Evolutionary conservation across 192 early-diverging fungal genomes (phyloP).

Genomic region (Coemansia sp.): DNA sequence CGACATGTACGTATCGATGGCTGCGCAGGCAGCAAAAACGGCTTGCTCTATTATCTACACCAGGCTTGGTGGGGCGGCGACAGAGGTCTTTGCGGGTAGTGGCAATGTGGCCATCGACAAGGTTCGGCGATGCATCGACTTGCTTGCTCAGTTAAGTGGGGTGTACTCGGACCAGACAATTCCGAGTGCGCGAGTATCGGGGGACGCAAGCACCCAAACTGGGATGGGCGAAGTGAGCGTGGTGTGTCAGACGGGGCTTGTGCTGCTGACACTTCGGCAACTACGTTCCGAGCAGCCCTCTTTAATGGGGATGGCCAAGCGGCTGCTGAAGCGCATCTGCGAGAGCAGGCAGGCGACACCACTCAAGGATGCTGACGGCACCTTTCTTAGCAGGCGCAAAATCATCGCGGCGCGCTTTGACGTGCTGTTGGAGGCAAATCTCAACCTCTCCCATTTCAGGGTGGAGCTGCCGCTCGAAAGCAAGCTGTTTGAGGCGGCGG

Average conservation of each 20-base stretch:
- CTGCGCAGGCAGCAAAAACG: conserved; percentile 19
- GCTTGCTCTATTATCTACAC: conserved; percentile 37
- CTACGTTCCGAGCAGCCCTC: conserved; percentile 2
- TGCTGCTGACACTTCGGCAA: conserved; percentile 29
- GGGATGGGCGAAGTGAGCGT: conserved; percentile 6
- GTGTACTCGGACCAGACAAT: neutral
- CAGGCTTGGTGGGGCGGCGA: conserved; percentile 16
- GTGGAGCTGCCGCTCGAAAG: conserved; percentile 1
- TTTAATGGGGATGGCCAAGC: conserved; percentile 5
- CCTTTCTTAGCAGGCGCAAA: conserved; percentile 14
- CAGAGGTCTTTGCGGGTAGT: neutral
- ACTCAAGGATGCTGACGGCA: neutral
- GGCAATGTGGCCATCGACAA: neutral
- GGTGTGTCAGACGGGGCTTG: conserved; percentile 18
- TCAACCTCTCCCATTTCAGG: neutral
- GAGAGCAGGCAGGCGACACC: neutral
- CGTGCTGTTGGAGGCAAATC: conserved; percentile 5
- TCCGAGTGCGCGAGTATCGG: neutral
- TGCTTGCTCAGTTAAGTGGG: conserved; percentile 10
- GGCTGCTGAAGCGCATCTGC: conserved; percentile 11
- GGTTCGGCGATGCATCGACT: conserved; percentile 18
- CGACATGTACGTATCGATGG: neutral
- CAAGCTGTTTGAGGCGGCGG: conserved; percentile 13
- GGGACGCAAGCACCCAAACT: neutral
- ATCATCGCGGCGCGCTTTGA: conserved; percentile 29